A percentile compares a stretch with the other conserved stretches of the same genome.
Evolutionary conservation across 768 basidiomycete species (phyloP).

Genomic region (Lepiota venenata): DNA sequence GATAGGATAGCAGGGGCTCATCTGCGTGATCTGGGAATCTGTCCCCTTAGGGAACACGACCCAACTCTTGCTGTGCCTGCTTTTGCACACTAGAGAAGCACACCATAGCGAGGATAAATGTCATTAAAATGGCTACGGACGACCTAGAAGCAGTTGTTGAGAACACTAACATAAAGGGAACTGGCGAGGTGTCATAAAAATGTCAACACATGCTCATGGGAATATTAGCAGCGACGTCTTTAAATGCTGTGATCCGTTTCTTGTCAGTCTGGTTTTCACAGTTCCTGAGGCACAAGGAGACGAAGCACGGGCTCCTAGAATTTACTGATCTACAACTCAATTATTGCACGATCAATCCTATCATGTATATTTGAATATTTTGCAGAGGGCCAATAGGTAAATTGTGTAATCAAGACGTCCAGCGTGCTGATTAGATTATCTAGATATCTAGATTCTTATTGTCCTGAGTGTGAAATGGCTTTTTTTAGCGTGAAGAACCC

Average conservation of each 20-base stretch:
- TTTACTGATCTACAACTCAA: too few relatives aligned
- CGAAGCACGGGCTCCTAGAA: too few relatives aligned
- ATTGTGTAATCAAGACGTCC: too few relatives aligned
- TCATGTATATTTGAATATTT: too few relatives aligned
- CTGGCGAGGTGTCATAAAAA: neutral
- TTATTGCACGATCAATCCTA: too few relatives aligned
- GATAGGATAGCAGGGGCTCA: conserved; percentile 19
- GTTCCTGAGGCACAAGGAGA: conserved; percentile 13
- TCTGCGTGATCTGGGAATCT: conserved; percentile 24
- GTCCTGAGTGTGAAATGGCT: too few relatives aligned
- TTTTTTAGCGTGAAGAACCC: too few relatives aligned
- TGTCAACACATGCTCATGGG: conserved; percentile 29
- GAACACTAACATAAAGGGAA: neutral
- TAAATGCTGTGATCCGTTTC: conserved; percentile 10
- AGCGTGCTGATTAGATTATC: too few relatives aligned
- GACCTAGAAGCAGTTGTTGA: conserved; percentile 1
- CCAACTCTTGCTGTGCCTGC: conserved; percentile 27
- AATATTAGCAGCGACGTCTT: conserved; percentile 36
- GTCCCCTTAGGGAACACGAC: conserved; percentile 18
- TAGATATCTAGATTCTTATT: too few relatives aligned
- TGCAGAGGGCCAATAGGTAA: too few relatives aligned
- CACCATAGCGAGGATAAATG: conserved; percentile 25
- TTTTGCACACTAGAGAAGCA: conserved; percentile 23
- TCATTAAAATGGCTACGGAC: conserved; percentile 5
- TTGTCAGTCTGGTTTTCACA: conserved; percentile 4